Conservation (phyloP, 495 filamentous ascomycete genomes). For the Hyphodiscus hymeniophilus region DNA sequence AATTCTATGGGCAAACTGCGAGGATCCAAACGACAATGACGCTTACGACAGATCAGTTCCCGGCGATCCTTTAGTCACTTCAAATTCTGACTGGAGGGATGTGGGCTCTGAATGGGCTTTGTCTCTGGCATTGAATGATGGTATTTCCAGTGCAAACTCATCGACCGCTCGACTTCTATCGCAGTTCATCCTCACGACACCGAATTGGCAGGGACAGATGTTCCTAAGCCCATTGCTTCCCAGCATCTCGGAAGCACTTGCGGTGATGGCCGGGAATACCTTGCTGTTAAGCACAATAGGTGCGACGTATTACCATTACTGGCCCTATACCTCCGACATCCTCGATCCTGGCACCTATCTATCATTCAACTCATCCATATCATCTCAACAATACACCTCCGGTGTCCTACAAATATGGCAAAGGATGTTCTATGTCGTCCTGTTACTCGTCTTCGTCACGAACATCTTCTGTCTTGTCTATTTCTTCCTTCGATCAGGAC, state of each 20-base stretch:
- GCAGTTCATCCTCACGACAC: conserved; percentile 8
- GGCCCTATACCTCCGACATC: conserved; percentile 36
- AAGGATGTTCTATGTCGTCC: conserved; percentile 52
- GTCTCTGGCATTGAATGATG: conserved; percentile 50
- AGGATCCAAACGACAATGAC: conserved; percentile 39
- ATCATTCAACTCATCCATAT: conserved; percentile 47
- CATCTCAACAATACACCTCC: conserved; percentile 53
- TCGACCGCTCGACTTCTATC: conserved; percentile 53
- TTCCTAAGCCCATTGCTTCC: conserved; percentile 38
- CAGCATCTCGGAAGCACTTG: conserved; percentile 57
- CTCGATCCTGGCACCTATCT: conserved; percentile 34
- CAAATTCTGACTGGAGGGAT: conserved; percentile 47
- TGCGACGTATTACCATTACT: conserved; percentile 49
- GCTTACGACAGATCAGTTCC: conserved; percentile 39
- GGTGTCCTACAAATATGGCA: conserved; percentile 50
- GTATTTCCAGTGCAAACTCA: conserved; percentile 47
- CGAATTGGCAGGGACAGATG: conserved; percentile 34
- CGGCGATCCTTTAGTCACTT: conserved; percentile 25
- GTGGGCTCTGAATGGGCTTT: conserved; percentile 49
- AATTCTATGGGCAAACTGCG: conserved; percentile 46
- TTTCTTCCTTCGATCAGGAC: conserved; percentile 36
- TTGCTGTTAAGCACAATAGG: conserved; percentile 44
- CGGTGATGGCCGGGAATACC: conserved; percentile 57
- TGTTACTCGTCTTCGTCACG: conserved; percentile 51
- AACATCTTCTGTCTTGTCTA: conserved; percentile 51